Evolutionary conservation across 306 rosid genomes (phyloP).

Genomic region (Corylus avellana): DNA sequence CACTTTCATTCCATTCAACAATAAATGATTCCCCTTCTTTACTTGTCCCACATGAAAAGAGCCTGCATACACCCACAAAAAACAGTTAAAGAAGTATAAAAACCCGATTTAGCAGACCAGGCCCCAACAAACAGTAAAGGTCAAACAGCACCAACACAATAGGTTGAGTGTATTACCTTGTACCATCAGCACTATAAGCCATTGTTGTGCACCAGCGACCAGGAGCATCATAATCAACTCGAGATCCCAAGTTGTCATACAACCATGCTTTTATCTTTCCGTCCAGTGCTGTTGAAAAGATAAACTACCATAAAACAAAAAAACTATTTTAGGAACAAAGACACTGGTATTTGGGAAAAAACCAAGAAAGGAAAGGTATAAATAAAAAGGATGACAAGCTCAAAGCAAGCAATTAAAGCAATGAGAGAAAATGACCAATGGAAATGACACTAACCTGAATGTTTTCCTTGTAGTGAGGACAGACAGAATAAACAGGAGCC

Average conservation of each 20-base stretch:
- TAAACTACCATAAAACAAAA: constrained; percentile 55
- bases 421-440: constrained; percentile 5
- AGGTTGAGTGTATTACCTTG: constrained; percentile 56
- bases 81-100: constrained; percentile 2
- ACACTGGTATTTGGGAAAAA: neutral
- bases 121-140: constrained; percentile 6
- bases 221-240: constrained; percentile 98
- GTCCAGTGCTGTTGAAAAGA: constrained; percentile 92
- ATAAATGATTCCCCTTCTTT: constrained; percentile 90
- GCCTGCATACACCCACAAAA: constrained; percentile 44
- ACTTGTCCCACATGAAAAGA: constrained; percentile 96
- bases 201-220: constrained; percentile 96
- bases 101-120: neutral
- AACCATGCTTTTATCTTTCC: constrained; percentile 98
- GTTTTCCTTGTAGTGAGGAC: constrained; percentile 90
- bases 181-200: constrained; percentile 94
- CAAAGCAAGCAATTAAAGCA: constrained; percentile 10
- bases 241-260: constrained; percentile 90
- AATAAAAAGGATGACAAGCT: constrained; percentile 2
- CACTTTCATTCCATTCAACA: constrained; percentile 98
- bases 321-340: constrained; percentile 11
- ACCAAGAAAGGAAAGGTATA: constrained; percentile 9
- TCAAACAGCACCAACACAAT: neutral
- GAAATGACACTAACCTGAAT: constrained; percentile 58
- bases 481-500: constrained; percentile 89